Percentiles rank a stretch among this genome's conserved stretches.
Conservation (phyloP, 495 filamentous ascomycete genomes). For the Pyrenula aspistea region DNA sequence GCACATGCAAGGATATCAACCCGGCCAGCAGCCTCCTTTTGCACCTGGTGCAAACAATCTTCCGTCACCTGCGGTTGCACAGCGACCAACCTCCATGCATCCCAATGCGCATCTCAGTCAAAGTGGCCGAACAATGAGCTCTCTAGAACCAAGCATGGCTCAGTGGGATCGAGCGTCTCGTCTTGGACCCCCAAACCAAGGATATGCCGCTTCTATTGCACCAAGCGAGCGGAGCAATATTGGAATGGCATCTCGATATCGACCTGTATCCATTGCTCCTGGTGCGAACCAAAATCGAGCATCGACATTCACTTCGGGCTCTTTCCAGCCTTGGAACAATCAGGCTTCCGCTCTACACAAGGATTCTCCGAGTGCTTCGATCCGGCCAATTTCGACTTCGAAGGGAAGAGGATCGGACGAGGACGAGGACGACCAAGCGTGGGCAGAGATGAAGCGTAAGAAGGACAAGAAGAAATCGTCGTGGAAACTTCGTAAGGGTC, state of each 20-base stretch:
- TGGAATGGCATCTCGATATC: constrained; percentile 81
- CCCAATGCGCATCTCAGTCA: constrained; percentile 13
- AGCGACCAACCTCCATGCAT: constrained; percentile 33
- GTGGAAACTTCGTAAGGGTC: constrained; percentile 56
- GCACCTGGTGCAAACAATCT: constrained; percentile 7
- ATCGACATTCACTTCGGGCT: constrained; percentile 38
- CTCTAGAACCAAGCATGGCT: constrained; percentile 63
- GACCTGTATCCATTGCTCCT: constrained; percentile 57
- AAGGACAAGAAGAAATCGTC: constrained; percentile 64
- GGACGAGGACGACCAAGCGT: constrained; percentile 74
- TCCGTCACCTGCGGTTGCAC: constrained; percentile 7
- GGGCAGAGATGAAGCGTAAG: constrained; percentile 79
- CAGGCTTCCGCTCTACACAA: constrained; percentile 21
- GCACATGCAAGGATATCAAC: constrained; percentile 46
- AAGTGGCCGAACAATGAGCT: constrained; percentile 59
- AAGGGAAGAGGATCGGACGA: constrained; percentile 26
- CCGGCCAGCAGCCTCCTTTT: constrained; percentile 5
- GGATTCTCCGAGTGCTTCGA: constrained; percentile 7
- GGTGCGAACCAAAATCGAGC: constrained; percentile 29
- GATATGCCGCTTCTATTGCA: constrained; percentile 68
- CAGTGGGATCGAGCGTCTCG: constrained; percentile 28
- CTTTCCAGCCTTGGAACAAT: constrained; percentile 34
- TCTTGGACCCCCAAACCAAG: constrained; percentile 19
- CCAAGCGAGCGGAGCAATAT: constrained; percentile 92
- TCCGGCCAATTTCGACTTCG: background rate